Evolutionary conservation across 208 protist species (phyloP), one percentile per base, ranked within the genome.

Genomic region (Endotrypanum monterogeii): DNA sequence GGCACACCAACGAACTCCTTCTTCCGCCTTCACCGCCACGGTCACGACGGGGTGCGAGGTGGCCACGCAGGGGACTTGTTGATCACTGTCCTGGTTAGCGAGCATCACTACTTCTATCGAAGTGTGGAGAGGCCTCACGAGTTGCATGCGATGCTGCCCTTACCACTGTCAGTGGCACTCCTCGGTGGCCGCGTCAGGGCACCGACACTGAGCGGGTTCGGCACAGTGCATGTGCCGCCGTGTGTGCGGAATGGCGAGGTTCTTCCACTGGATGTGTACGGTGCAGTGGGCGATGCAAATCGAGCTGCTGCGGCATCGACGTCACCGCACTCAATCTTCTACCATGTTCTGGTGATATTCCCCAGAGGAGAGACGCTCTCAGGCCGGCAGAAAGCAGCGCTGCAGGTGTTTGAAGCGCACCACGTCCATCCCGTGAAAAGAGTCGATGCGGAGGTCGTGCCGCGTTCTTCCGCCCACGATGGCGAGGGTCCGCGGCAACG

Each of bases 21-120:
- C 39, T 92, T 88, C 51, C 83, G 88, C 14, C n/a, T 96, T 20
- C 75, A 61, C 44, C 84, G 84, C 37, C 81, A 89, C 68, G 93
- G 94, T 32, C 80, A 98, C 70, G 93, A 93, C 69, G 94, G 93
- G 56, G 80, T 85, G 39, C 89, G 91, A 66, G 94, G 94, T 25
- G 94, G 94, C 28, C 63, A 71, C 35, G 55, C 89, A 16, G 94
- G 94, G 16, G 83, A 93, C 63, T 60, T 97, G 37, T 75, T 96
- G 11, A 76, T 98, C 28, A 94, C 86, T 37, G 74, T 94, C 16
- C 41, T 95, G 30, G 89, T 94, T 35, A 82, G 84, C 52, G 85
- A 94, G 69, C 89, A 94, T 62, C 87, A 86, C 16, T 75, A 89
- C 41, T 97, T 98, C 74, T 79, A 86, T 48, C 87, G 86, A 28